Percentiles rank a stretch among this genome's conserved stretches.
These are phyloP conservation scores for Chaetomium sp. DNA, from an alignment of 2,329 filamentous ascomycete genomes.

Conservation along the genomic window DNA sequence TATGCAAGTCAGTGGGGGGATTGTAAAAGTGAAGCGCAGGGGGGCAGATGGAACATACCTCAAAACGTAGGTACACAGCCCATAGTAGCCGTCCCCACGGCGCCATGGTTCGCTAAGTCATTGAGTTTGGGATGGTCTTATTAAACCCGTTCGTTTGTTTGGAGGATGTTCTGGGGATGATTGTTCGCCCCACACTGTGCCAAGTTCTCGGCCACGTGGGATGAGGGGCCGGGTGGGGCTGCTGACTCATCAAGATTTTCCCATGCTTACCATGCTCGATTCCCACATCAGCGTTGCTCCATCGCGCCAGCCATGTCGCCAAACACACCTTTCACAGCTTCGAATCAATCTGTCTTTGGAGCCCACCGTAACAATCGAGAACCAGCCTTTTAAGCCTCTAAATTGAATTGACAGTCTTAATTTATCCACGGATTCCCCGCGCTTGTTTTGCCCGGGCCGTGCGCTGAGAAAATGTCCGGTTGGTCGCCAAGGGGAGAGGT, in stretches of 20 bases:
- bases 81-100: conserved; percentile 13
- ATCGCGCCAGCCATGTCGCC: no score
- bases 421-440: not conserved
- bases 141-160: not conserved
- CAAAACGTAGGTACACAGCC: conserved; percentile 8
- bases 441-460: conserved; percentile 6
- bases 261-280: no score
- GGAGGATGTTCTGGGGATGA: not conserved
- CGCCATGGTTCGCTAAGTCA: not conserved
- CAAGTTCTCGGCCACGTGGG: no score
- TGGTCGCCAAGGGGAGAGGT: not conserved
- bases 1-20: not conserved
- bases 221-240: no score
- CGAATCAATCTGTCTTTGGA: no score
- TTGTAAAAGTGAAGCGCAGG: no score
- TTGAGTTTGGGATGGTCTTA: not conserved
- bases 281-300: no score
- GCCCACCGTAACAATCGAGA: no score
- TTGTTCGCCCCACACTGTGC: not conserved
- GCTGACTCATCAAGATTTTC: no score
- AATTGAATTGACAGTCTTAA: not conserved
- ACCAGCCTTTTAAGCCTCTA: no score
- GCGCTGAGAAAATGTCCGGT: conserved; percentile 9
- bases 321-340: no score
- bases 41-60: conserved; percentile 1